These are phyloP conservation scores for Aspergillus neotritici DNA, from an alignment of 2,329 filamentous ascomycete genomes.

Conservation along the genomic window DNA sequence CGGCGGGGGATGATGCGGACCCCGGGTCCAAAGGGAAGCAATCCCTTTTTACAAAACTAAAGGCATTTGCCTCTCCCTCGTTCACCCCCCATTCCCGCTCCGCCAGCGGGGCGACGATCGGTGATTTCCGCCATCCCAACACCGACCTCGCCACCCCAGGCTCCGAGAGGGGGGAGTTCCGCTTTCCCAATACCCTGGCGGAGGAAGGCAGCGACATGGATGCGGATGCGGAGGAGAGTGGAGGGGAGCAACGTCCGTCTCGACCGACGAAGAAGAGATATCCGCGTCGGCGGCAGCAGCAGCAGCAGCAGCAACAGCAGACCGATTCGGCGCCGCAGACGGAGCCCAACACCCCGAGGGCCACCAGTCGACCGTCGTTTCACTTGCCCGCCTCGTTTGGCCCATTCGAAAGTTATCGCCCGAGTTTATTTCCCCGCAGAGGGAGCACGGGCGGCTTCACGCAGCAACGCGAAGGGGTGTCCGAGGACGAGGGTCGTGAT, in stretches of 20 bases:
- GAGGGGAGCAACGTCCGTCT: constrained; percentile 59
- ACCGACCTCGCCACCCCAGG: constrained; percentile 41
- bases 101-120: constrained; percentile 43
- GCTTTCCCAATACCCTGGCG: constrained; percentile 50
- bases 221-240: constrained; percentile 80
- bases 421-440: constrained; percentile 54
- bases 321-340: constrained; percentile 54
- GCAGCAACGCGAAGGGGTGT: constrained; percentile 59
- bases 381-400: constrained; percentile 44
- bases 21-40: constrained; percentile 52
- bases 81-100: constrained; percentile 47
- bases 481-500: constrained; percentile 69
- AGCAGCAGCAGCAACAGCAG: constrained; percentile 52
- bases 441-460: constrained; percentile 59
- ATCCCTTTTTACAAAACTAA: constrained; percentile 72
- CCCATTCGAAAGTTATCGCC: constrained; percentile 42
- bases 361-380: constrained; percentile 35
- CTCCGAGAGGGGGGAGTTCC: constrained; percentile 46
- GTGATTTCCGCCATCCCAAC: constrained; percentile 35
- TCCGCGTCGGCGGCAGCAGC: constrained; percentile 43
- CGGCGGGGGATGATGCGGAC: constrained; percentile 58
- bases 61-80: constrained; percentile 57
- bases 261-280: constrained; percentile 54
- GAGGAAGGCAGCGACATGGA: constrained; percentile 65
- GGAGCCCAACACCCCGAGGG: constrained; percentile 61